Evolutionary conservation across 306 rosid species (phyloP).

Genomic region (Lagenaria siceraria): DNA sequence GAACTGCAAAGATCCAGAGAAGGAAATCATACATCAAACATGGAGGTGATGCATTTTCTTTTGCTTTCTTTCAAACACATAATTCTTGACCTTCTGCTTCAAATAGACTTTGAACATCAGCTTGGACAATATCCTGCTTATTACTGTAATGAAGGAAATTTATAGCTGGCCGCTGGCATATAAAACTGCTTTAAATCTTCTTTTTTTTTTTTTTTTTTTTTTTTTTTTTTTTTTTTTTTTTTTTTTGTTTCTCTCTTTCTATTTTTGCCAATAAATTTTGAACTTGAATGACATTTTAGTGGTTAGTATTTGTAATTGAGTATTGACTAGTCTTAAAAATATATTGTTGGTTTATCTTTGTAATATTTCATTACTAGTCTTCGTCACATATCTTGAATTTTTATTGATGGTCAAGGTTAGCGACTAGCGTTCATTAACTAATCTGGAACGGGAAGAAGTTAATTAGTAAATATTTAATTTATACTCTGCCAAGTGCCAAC

Average conservation of each 20-base stretch:
- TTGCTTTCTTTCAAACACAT: not conserved
- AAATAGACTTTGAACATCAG: not conserved
- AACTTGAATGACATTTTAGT: not conserved
- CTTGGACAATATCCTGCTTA: not conserved
- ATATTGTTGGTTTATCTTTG: not conserved
- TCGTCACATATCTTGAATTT: not conserved
- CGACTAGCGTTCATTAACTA: too few species aligned
- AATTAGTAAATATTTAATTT: not conserved
- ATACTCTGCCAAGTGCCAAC: too few species aligned
- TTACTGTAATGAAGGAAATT: not conserved
- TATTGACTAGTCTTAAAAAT: not conserved
- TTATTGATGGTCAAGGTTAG: not conserved
- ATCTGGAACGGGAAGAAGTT: not conserved
- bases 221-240: too few species aligned
- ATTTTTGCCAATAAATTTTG: not conserved
- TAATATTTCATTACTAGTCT: not conserved
- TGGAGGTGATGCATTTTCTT: constrained; percentile 45
- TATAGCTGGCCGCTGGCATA: not conserved
- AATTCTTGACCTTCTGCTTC: not conserved
- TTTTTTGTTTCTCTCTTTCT: too few species aligned
- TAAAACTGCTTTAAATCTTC: not conserved
- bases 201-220: too few species aligned
- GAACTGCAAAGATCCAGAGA: constrained; percentile 63
- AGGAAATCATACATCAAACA: constrained; percentile 45
- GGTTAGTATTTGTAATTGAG: not conserved